phyloP scores from a whole-genome alignment of 1,139 yeast genomes.

The Yamadazyma mexicana region DNA sequence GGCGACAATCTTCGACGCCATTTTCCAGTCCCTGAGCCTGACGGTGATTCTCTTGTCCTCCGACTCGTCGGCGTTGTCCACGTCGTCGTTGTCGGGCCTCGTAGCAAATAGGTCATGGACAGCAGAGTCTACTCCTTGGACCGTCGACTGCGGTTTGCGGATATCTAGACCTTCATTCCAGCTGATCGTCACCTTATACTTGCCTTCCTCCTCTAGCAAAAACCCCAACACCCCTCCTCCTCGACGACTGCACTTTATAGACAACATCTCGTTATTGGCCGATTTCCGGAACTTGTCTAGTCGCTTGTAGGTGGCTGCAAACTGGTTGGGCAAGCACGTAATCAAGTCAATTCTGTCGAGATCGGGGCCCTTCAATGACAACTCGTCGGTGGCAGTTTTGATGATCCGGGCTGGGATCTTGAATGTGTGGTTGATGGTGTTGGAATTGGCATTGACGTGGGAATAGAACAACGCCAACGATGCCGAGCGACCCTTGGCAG shows the following conservation, averaged over 20 bases:
- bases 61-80: slow-evolving; percentile 22
- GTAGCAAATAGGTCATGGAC: slow-evolving; percentile 6
- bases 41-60: slow-evolving; percentile 43
- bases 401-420: slow-evolving; percentile 57
- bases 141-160: slow-evolving; percentile 22
- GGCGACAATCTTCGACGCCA: slow-evolving; percentile 55
- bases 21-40: slow-evolving; percentile 55
- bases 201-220: slow-evolving; percentile 54
- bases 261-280: slow-evolving; percentile 29
- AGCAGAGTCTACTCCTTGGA: background rate
- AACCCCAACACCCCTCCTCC: slow-evolving; percentile 47
- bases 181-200: slow-evolving; percentile 50
- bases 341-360: slow-evolving; percentile 47
- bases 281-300: slow-evolving; percentile 55
- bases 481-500: slow-evolving; percentile 42
- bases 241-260: slow-evolving; percentile 33
- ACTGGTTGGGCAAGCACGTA: slow-evolving; percentile 49
- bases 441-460: slow-evolving; percentile 30
- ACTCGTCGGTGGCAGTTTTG: slow-evolving; percentile 39
- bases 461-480: slow-evolving; percentile 54
- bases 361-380: slow-evolving; percentile 48
- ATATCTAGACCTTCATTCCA: slow-evolving; percentile 55
- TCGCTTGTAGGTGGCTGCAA: slow-evolving; percentile 49
- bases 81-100: slow-evolving; percentile 10
- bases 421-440: slow-evolving; percentile 55